Conservation (phyloP, 2,329 filamentous ascomycete species). For the Xylariaceae sp. region DNA sequence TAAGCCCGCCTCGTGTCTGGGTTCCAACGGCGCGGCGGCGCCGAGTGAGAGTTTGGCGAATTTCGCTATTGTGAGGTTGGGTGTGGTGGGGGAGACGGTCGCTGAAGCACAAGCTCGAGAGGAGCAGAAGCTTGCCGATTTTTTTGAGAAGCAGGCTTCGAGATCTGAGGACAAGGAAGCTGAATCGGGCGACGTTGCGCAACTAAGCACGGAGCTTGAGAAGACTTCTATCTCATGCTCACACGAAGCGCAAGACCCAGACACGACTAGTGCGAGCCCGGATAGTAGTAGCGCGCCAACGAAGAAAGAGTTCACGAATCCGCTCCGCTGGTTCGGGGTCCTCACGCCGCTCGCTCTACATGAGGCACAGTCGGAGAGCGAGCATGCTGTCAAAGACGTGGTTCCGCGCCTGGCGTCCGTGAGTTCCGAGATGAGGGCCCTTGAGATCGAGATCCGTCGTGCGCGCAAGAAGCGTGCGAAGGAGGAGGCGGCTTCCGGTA, state of each 20-base stretch:
- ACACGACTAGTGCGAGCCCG: neutral
- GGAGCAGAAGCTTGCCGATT: too few relatives aligned
- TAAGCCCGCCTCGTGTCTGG: neutral
- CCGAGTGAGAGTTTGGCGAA: too few relatives aligned
- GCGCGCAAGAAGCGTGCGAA: slow-evolving; percentile 52
- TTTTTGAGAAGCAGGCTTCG: too few relatives aligned
- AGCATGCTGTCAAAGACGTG: slow-evolving; percentile 50
- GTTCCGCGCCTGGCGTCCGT: slow-evolving; percentile 54
- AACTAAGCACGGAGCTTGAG: neutral
- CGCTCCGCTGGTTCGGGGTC: slow-evolving; percentile 54
- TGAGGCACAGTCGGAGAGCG: slow-evolving; percentile 55
- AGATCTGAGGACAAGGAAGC: neutral
- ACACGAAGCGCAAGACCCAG: neutral
- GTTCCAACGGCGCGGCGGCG: too few relatives aligned
- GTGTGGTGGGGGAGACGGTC: too few relatives aligned
- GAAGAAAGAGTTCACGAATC: slow-evolving; percentile 39
- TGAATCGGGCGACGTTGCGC: neutral
- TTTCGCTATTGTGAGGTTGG: too few relatives aligned
- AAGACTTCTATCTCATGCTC: neutral
- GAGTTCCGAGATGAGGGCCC: slow-evolving; percentile 53
- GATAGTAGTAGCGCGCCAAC: slow-evolving; percentile 4
- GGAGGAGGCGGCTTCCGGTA: slow-evolving; percentile 34
- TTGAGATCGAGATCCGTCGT: slow-evolving; percentile 65
- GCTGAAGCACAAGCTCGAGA: too few relatives aligned
- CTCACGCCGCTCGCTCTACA: slow-evolving; percentile 49